A percentile compares a stretch with the other conserved stretches of the same genome.
Evolutionary conservation across 2,329 filamentous ascomycete genomes (phyloP).

Genomic region (Beauveria varroae): DNA sequence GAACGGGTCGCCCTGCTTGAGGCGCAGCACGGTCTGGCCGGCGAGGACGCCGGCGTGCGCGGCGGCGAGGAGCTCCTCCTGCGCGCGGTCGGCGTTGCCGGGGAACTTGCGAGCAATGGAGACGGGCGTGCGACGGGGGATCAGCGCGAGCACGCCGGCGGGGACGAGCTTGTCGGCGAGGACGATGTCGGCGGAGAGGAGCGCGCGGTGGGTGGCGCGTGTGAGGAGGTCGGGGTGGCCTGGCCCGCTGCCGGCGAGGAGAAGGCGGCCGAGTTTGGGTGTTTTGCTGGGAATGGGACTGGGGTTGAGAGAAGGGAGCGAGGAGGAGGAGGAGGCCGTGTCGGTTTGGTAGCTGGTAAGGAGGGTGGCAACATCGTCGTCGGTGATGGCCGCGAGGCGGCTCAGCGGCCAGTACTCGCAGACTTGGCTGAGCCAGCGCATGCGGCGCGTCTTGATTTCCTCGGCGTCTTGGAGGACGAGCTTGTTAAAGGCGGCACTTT

Average conservation of each 20-base stretch:
- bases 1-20: conserved; percentile 97
- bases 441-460: conserved; percentile 70
- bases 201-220: conserved; percentile 68
- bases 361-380: conserved; percentile 69
- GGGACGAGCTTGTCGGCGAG: conserved; percentile 84
- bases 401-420: conserved; percentile 98
- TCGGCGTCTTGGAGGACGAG: conserved; percentile 58
- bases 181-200: conserved; percentile 67
- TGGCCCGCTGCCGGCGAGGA: conserved; percentile 86
- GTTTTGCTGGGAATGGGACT: neutral
- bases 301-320: conserved; percentile 7
- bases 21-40: conserved; percentile 74
- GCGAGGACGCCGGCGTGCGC: conserved; percentile 58
- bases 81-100: conserved; percentile 88
- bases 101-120: conserved; percentile 96
- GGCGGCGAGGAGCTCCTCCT: conserved; percentile 77
- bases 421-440: conserved; percentile 90
- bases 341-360: conserved; percentile 59
- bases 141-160: conserved; percentile 74
- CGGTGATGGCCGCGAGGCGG: conserved; percentile 69
- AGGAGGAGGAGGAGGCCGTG: conserved; percentile 18
- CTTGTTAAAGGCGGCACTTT: conserved; percentile 76
- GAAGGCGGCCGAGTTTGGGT: conserved; percentile 57
- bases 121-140: conserved; percentile 81
- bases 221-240: conserved; percentile 91